Percentiles rank a stretch among this genome's conserved stretches.
These are phyloP conservation scores for Rhodosporidiobolus odoratus DNA, from an alignment of 768 basidiomycete species.

Conservation along the genomic window DNA sequence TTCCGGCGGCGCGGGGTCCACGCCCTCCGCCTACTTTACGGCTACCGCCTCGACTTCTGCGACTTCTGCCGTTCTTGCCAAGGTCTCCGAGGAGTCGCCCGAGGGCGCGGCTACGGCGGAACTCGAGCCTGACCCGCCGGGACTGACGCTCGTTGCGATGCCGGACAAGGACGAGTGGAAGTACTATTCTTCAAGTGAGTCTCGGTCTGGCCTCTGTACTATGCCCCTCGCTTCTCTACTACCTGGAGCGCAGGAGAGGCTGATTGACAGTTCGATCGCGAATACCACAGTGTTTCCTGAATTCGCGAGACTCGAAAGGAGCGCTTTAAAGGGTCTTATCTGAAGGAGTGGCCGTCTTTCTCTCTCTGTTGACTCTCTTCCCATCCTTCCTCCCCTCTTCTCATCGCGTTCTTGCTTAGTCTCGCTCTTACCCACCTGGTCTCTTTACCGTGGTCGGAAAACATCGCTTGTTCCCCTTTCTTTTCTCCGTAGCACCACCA, in stretches of 20 bases:
- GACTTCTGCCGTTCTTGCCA: neutral
- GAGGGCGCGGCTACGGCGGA: neutral
- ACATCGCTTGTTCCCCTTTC: neutral
- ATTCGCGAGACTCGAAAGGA: slow-evolving; percentile 11
- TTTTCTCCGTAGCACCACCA: neutral
- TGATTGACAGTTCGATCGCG: neutral
- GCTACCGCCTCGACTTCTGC: neutral
- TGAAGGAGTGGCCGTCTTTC: slow-evolving; percentile 6
- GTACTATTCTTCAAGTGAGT: slow-evolving; percentile 31
- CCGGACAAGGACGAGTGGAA: slow-evolving; percentile 25
- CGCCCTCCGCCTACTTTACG: neutral
- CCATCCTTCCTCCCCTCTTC: neutral
- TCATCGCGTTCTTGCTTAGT: too few species aligned
- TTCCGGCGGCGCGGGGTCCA: neutral
- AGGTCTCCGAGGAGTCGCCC: neutral
- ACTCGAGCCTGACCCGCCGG: slow-evolving; percentile 14
- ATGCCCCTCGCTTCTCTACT: neutral
- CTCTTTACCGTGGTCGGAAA: too few species aligned
- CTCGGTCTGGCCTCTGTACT: neutral
- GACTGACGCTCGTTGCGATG: slow-evolving; percentile 15
- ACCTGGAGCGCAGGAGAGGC: neutral
- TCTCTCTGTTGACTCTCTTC: too few species aligned
- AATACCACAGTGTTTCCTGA: slow-evolving; percentile 25
- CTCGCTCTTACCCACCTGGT: too few species aligned
- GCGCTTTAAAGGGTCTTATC: slow-evolving; percentile 18